Evolutionary conservation across 1,139 yeast species (phyloP), one percentile per base, ranked within the genome.

Genomic region (Candida smagusa): DNA sequence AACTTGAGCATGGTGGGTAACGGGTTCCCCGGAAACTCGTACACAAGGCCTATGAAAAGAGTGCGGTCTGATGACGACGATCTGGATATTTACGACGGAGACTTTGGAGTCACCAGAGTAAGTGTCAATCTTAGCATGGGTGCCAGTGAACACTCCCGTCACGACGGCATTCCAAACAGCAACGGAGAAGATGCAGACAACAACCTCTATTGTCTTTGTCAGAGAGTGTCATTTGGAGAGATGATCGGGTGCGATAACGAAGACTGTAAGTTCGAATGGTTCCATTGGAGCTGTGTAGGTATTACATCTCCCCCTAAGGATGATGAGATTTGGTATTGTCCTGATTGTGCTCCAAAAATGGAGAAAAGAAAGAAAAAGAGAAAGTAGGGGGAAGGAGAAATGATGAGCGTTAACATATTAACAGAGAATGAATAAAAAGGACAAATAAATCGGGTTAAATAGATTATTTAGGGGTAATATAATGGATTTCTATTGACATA

Each of bases 171-270:
- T 9, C 41, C 53, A 4, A 38, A 39, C n/a, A 22, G 11, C 7
- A 40, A 33, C n/a, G 71, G 71, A 13, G 90, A 81, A 36, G 89
- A 81, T 46, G 86, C 84, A 22, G 77, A 68, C 59, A 77, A 70
- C 43, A 78, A 74, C 41, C 61, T 80, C 37, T 88, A 87, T 58
- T 88, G 96, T 59, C 77, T 83, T 61, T 88, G 96, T 57, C 87
- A 84, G 50, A 78, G 87, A 45, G 89, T 84, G 0, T 84, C 95
- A 1, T 85, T 82, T 63, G 96, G 96, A 9, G 87, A 86, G 48
- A 88, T 88, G 96, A 81, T 88, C 59, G 96, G 95, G 0, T 88
- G 96, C 59, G 96, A 88, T 56, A 84, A 84, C 52, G 80, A 78
- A 12, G 81, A 81, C 47, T 88, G 96, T 65, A 77, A 81, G 46